Evolutionary conservation across 2,329 filamentous ascomycete genomes (phyloP).

Genomic region (Fusarium albosuccineum): DNA sequence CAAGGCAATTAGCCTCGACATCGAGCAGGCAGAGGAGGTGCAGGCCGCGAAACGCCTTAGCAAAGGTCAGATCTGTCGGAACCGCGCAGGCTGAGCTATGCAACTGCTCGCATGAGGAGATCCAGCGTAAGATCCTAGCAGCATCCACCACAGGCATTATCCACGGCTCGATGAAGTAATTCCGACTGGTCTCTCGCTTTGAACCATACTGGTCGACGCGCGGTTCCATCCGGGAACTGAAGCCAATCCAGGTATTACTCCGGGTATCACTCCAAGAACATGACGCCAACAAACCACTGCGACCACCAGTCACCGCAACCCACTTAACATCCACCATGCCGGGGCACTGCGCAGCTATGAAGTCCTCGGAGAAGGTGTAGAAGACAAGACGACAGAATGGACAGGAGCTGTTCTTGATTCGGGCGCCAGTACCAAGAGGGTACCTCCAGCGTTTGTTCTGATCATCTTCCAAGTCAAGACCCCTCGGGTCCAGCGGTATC

Average conservation of each 20-base stretch:
- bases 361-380: not conserved
- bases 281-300: not conserved
- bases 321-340: rapidly evolving
- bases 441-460: no score
- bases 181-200: no score
- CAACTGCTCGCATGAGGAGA: not conserved
- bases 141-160: not conserved
- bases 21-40: constrained; percentile 14
- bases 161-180: not conserved
- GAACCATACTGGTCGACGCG: not conserved
- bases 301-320: rapidly evolving
- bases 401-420: not conserved
- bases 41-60: constrained; percentile 9
- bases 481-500: not conserved
- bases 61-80: not conserved
- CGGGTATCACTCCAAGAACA: not conserved
- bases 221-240: not conserved
- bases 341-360: not conserved
- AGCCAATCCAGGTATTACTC: not conserved
- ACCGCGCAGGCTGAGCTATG: not conserved
- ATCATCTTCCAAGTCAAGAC: not conserved
- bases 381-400: not conserved
- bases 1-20: not conserved
- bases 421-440: not conserved
- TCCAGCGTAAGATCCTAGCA: not conserved